These are phyloP conservation scores for Saccharomycopsis synnaedendra DNA, from an alignment of 805 yeast genomes.

Conservation along the genomic window DNA sequence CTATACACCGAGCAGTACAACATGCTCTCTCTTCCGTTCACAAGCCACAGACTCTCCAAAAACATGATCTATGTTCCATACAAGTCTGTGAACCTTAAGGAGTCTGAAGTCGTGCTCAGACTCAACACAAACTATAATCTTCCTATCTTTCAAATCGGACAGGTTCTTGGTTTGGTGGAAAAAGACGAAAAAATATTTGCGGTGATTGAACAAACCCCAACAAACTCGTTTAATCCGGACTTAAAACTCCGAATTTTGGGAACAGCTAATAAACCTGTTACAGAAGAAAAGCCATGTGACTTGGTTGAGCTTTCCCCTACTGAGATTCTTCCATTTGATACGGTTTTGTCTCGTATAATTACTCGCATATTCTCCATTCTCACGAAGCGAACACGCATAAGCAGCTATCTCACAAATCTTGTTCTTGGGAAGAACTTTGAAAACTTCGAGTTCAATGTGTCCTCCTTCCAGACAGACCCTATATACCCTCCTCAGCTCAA, in stretches of 20 bases:
- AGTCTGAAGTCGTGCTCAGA: slow-evolving; percentile 3
- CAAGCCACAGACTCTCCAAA: slow-evolving; percentile 8
- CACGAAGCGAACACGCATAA: slow-evolving; percentile 3
- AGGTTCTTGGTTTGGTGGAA: slow-evolving; percentile 11
- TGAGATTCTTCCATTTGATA: slow-evolving; percentile 14
- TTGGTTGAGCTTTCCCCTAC: background rate
- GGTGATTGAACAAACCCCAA: slow-evolving; percentile 11
- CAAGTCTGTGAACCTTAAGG: slow-evolving; percentile 9
- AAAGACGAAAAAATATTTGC: slow-evolving; percentile 6
- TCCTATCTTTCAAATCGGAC: slow-evolving; percentile 11
- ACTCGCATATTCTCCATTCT: slow-evolving; percentile 5
- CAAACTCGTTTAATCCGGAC: slow-evolving; percentile 15
- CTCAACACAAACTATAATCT: slow-evolving; percentile 15
- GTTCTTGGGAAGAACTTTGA: slow-evolving; percentile 16
- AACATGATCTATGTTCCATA: slow-evolving; percentile 16
- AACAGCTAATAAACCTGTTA: background rate
- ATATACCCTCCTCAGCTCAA: slow-evolving; percentile 10
- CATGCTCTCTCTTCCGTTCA: slow-evolving; percentile 9
- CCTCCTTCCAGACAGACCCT: slow-evolving; percentile 6
- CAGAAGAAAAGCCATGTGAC: background rate
- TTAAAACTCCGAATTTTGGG: slow-evolving; percentile 10
- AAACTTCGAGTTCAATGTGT: slow-evolving; percentile 16
- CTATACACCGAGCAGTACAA: slow-evolving; percentile 13
- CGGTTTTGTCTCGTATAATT: slow-evolving; percentile 12
- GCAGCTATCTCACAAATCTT: slow-evolving; percentile 12